These are phyloP conservation scores for Lagerstroemia speciosa DNA, from an alignment of 345 rosid genomes.

Conservation along the genomic window DNA sequence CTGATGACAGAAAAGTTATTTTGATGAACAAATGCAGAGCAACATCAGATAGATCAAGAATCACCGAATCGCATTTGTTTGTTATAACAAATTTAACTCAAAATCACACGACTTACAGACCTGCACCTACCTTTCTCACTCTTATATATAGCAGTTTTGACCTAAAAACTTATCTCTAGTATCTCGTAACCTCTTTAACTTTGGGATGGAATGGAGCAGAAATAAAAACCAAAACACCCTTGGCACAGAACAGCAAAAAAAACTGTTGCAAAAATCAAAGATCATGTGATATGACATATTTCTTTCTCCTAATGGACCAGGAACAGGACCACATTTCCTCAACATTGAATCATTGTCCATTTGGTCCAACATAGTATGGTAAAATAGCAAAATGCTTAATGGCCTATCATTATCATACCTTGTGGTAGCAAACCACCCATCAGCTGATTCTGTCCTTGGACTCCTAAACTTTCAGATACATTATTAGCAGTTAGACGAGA, in stretches of 20 bases:
- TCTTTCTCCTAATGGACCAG: background rate
- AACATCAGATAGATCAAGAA: background rate
- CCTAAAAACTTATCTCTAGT: background rate
- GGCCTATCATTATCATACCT: slow-evolving; percentile 34
- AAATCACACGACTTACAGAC: background rate
- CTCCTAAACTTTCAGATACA: slow-evolving; percentile 73
- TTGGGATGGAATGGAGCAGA: background rate
- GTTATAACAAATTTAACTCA: background rate
- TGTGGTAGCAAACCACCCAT: slow-evolving; percentile 83
- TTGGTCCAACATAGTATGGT: background rate
- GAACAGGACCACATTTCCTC: background rate
- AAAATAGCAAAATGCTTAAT: background rate
- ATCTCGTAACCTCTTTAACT: background rate
- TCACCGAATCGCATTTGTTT: background rate
- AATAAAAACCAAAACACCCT: background rate
- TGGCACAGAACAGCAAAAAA: background rate
- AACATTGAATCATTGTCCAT: background rate
- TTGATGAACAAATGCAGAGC: background rate
- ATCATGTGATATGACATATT: background rate
- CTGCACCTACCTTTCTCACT: background rate
- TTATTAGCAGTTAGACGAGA: slow-evolving; percentile 67
- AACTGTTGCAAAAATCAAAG: background rate
- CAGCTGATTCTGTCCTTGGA: slow-evolving; percentile 86
- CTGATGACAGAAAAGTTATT: background rate
- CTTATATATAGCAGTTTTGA: background rate